Conservation (phyloP, 1,284 basidiomycete species). For the Boletellus sp. region DNA sequence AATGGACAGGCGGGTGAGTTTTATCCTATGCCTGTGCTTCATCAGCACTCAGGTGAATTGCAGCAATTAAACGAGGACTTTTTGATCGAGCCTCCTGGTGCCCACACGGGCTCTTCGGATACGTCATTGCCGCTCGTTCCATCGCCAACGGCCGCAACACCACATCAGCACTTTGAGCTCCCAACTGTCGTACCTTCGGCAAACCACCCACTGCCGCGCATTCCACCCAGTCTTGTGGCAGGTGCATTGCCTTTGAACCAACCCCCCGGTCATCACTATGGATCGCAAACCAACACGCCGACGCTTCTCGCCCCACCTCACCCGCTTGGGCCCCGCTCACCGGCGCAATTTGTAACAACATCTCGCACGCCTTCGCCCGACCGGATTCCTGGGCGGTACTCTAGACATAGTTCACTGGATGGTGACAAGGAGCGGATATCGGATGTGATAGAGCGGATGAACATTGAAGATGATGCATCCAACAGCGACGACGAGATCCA, state of each 20-base stretch:
- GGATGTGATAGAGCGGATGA: constrained; percentile 28
- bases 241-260: constrained; percentile 16
- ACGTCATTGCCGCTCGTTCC: constrained; percentile 37
- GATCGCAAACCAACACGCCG: constrained; percentile 25
- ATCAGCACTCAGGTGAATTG: background rate
- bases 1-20: constrained; percentile 53
- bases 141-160: constrained; percentile 35
- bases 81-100: constrained; percentile 17
- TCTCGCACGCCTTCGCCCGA: constrained; percentile 57
- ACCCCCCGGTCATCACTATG: constrained; percentile 19
- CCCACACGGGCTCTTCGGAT: constrained; percentile 29
- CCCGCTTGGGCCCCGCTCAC: constrained; percentile 66
- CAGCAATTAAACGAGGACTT: constrained; percentile 31
- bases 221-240: constrained; percentile 29
- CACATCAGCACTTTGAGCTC: constrained; percentile 32
- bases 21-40: constrained; percentile 18
- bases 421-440: constrained; percentile 22
- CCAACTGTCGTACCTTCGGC: constrained; percentile 35
- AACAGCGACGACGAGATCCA: constrained; percentile 33
- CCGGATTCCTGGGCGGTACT: constrained; percentile 18
- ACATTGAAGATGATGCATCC: constrained; percentile 24
- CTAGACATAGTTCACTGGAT: constrained; percentile 22
- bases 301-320: constrained; percentile 59
- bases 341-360: constrained; percentile 40
- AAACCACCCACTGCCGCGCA: constrained; percentile 39